Conservation (phyloP, 495 filamentous ascomycete genomes). For the Penicillium lagena region DNA sequence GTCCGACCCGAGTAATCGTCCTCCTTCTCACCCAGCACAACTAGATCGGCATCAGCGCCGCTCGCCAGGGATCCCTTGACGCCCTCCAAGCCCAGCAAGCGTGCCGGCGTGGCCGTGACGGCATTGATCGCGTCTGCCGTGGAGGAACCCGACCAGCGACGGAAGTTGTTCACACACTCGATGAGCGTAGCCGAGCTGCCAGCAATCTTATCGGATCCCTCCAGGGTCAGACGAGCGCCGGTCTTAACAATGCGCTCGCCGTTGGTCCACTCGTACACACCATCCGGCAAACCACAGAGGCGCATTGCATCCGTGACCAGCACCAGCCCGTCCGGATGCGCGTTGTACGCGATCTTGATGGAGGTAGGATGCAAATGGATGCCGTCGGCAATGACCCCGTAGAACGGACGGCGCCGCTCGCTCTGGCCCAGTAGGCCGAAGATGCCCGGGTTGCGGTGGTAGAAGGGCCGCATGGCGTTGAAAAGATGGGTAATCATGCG, state of each 20-base stretch:
- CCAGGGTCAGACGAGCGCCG: slow-evolving; percentile 57
- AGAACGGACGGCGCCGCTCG: slow-evolving; percentile 45
- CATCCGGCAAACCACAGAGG: slow-evolving; percentile 64
- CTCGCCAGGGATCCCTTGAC: slow-evolving; percentile 61
- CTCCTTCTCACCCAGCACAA: slow-evolving; percentile 55
- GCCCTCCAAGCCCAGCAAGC: slow-evolving; percentile 60
- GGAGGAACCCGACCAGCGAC: slow-evolving; percentile 58
- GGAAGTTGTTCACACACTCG: slow-evolving; percentile 77
- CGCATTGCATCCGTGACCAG: slow-evolving; percentile 59
- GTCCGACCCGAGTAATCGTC: slow-evolving; percentile 34
- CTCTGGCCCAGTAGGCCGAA: slow-evolving; percentile 64
- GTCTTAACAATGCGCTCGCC: slow-evolving; percentile 64
- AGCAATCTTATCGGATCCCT: slow-evolving; percentile 68
- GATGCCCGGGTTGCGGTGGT: slow-evolving; percentile 79
- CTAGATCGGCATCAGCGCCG: slow-evolving; percentile 74
- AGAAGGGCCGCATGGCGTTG: slow-evolving; percentile 82
- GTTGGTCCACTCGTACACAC: slow-evolving; percentile 73
- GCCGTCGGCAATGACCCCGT: slow-evolving; percentile 56
- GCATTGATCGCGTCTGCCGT: slow-evolving; percentile 61
- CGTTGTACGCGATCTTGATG: slow-evolving; percentile 53
- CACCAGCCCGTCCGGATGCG: slow-evolving; percentile 48
- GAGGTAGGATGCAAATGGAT: slow-evolving; percentile 58
- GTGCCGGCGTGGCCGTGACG: slow-evolving; percentile 67
- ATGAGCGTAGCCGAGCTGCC: slow-evolving; percentile 65
- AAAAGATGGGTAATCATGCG: slow-evolving; percentile 87